Base-by-base conservation (phyloP, 2,329 filamentous ascomycete species). In the Sporothrix mexicana region DNA sequence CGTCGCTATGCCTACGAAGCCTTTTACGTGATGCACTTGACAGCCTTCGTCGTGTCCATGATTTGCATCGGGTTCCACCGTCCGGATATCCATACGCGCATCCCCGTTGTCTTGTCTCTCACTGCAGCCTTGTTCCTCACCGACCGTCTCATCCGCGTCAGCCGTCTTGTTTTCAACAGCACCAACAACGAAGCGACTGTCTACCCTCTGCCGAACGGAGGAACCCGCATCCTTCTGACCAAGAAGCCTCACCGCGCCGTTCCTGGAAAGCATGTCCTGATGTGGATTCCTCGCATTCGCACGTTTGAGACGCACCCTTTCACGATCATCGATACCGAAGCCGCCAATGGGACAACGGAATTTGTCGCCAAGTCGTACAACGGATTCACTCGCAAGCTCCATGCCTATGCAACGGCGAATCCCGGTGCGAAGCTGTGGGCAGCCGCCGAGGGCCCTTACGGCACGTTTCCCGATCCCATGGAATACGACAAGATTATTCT, bases 301-400 rank as follows among this genome's bases (percentile, higher is more conserved):
- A 76, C 81, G 1, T 80, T 86, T 20, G 87, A 91, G 79, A 88
- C 86, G 1, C 90, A 92, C 74, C 89, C 89, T 0, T 91, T 91
- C 76, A 91, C 89, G 1, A 87, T 91, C 67, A 86, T 86, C 25
- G 80, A 83, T 25, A 83, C 82, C 17, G 41, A 59, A 9, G 49
- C 61, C 1, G 41, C 30, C 36, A 20, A 49, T n/a, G 79, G 84
- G 45, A 85, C 87, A 0, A 77, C 88, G 43, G 88, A 91, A 80
- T 88, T 91, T 68, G 84, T 91, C 25, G 84, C 91, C 70, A 84
- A 85, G 67, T 85, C 88, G 0, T 84, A 88, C 74, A 84, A 88
- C 76, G 88, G 88, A 6, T 91, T 91, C 77, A 91, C 88, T 0
- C 81, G 82, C 12, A 84, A 86, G 70, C 80, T 91, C 15, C 85